A percentile compares a stretch with the other conserved stretches of the same genome.
Evolutionary conservation across 2,329 filamentous ascomycete species (phyloP).

Genomic region (Trichoderma aggressivum): DNA sequence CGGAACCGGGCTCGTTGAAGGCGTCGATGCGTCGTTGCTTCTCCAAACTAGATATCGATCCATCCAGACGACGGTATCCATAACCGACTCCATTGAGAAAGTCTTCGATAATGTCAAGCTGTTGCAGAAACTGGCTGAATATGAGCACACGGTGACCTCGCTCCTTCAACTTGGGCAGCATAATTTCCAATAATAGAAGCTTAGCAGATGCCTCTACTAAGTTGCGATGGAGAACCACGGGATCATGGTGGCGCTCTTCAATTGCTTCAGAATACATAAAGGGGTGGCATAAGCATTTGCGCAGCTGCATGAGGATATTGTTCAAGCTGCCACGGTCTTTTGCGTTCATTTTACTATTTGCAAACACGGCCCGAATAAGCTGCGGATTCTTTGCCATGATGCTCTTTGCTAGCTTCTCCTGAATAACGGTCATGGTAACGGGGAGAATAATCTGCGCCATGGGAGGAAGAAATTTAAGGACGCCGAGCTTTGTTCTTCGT

Average conservation of each 20-base stretch:
- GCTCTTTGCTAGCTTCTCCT: conserved; percentile 91
- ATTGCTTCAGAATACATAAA: conserved; percentile 91
- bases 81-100: conserved; percentile 76
- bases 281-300: conserved; percentile 92
- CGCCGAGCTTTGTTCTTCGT: conserved; percentile 80
- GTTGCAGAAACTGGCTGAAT: conserved; percentile 91
- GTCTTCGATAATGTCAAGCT: conserved; percentile 88
- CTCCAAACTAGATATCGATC: conserved; percentile 72
- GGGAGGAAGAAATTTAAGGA: conserved; percentile 85
- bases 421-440: conserved; percentile 89
- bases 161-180: conserved; percentile 82
- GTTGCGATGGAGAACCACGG: conserved; percentile 67
- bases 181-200: conserved; percentile 74
- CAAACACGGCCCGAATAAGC: conserved; percentile 83
- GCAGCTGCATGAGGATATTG: conserved; percentile 93
- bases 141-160: conserved; percentile 87
- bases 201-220: conserved; percentile 90
- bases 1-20: conserved; percentile 81
- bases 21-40: conserved; percentile 94
- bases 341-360: conserved; percentile 61
- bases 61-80: conserved; percentile 77
- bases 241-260: conserved; percentile 70
- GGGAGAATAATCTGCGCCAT: conserved; percentile 95
- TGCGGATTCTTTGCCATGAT: conserved; percentile 89
- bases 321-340: conserved; percentile 77